Conservation (phyloP, 1,139 yeast genomes). For the Pichia sp. region DNA sequence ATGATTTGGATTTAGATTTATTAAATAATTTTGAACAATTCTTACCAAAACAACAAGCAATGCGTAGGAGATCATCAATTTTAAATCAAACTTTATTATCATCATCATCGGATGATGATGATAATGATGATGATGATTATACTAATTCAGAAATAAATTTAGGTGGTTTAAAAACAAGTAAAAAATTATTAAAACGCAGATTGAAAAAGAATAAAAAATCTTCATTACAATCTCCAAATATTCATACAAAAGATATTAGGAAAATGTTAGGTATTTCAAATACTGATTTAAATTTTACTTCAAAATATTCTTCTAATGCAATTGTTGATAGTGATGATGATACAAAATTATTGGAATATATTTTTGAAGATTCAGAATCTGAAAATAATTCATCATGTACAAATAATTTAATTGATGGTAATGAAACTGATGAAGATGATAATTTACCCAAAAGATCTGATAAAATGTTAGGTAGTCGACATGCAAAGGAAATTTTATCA, state of each 20-base stretch:
- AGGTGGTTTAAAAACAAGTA: not conserved
- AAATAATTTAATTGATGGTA: constrained; percentile 39
- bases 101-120: constrained; percentile 15
- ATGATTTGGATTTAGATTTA: constrained; percentile 22
- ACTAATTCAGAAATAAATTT: not conserved
- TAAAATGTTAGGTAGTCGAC: constrained; percentile 58
- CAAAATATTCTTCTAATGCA: constrained; percentile 16
- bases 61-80: constrained; percentile 19
- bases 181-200: constrained; percentile 6
- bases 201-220: constrained; percentile 4
- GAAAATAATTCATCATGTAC: constrained; percentile 4
- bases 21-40: constrained; percentile 17
- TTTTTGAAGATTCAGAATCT: constrained; percentile 24
- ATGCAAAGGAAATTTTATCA: constrained; percentile 84
- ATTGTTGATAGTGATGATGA: constrained; percentile 27
- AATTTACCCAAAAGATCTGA: constrained; percentile 63
- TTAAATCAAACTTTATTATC: constrained; percentile 25
- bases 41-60: constrained; percentile 17
- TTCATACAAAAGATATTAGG: constrained; percentile 14
- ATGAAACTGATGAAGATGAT: constrained; percentile 88
- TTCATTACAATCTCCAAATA: constrained; percentile 1
- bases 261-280: constrained; percentile 17
- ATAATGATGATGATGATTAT: constrained; percentile 12
- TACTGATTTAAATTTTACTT: constrained; percentile 11
- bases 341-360: constrained; percentile 27